These are phyloP conservation scores for Lodderomyces oxycetoniae DNA, from an alignment of 1,139 yeast genomes.

Conservation along the genomic window DNA sequence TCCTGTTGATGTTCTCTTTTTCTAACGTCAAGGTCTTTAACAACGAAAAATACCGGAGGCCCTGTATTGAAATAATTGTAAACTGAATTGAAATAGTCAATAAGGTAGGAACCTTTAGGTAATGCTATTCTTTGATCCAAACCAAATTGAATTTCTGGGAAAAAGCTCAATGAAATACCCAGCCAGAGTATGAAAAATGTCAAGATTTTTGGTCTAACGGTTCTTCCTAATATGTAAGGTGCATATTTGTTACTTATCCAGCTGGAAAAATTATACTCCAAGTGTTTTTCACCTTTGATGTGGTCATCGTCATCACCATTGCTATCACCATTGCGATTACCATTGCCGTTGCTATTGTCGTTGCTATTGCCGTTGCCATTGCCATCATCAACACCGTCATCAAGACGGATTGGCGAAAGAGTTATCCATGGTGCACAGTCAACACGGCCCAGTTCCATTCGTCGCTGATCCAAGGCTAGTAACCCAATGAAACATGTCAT, in stretches of 20 bases:
- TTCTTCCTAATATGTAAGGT: conserved; percentile 51
- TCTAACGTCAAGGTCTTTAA: conserved; percentile 62
- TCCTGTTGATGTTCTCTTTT: conserved; percentile 57
- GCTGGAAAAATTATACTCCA: conserved; percentile 25
- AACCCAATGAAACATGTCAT: conserved; percentile 77
- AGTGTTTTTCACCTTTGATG: conserved; percentile 11
- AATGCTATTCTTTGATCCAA: conserved; percentile 87
- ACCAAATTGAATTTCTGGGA: conserved; percentile 72
- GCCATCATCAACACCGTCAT: background rate
- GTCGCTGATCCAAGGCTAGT: conserved; percentile 59
- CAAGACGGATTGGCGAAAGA: conserved; percentile 12
- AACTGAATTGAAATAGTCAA: conserved; percentile 73
- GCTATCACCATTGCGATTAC: background rate
- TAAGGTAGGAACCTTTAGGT: conserved; percentile 76
- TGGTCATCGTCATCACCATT: conserved; percentile 11
- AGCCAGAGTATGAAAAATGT: conserved; percentile 56
- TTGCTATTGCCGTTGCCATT: background rate
- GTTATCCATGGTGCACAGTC: conserved; percentile 56
- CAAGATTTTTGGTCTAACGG: conserved; percentile 46
- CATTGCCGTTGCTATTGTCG: background rate
- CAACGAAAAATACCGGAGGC: conserved; percentile 86
- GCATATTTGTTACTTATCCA: conserved; percentile 30
- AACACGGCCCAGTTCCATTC: conserved; percentile 54
- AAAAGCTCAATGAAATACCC: conserved; percentile 59
- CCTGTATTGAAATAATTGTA: conserved; percentile 76